A percentile compares a stretch with the other conserved stretches of the same genome.
phyloP scores from a whole-genome alignment of 2,329 filamentous ascomycete genomes.

The Fusarium sp. region DNA sequence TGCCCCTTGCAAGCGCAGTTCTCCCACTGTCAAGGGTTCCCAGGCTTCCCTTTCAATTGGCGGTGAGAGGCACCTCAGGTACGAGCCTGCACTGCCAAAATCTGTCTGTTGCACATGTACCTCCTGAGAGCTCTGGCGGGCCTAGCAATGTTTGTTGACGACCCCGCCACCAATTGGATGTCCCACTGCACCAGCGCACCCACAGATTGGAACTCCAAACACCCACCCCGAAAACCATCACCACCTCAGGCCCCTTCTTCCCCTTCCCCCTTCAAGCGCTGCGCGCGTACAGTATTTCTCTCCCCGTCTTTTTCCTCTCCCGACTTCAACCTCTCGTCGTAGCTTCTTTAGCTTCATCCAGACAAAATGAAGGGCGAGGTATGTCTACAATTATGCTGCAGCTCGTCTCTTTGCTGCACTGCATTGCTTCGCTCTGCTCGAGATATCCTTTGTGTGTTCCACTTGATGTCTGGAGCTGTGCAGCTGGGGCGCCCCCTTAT shows the following conservation, averaged over 20 bases:
- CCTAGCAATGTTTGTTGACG: constrained; percentile 29
- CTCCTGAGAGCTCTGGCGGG: constrained; percentile 4
- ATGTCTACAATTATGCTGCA: constrained; percentile 42
- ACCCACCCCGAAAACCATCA: constrained; percentile 49
- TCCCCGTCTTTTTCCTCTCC: constrained; percentile 33
- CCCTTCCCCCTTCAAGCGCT: constrained; percentile 46
- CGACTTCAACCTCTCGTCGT: constrained; percentile 33
- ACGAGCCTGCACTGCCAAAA: constrained; percentile 14
- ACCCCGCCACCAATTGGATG: constrained; percentile 43
- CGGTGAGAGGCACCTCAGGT: constrained; percentile 38
- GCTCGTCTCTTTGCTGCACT: neutral
- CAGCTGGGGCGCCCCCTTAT: constrained; percentile 7
- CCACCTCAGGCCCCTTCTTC: constrained; percentile 42
- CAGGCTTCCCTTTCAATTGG: constrained; percentile 41
- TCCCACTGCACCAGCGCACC: constrained; percentile 31
- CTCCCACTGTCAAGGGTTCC: constrained; percentile 29
- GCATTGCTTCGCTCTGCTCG: neutral
- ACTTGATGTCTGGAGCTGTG: constrained; percentile 31
- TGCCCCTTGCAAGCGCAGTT: constrained; percentile 38
- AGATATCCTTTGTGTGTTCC: constrained; percentile 28
- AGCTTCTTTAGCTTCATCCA: constrained; percentile 36
- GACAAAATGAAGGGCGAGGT: constrained; percentile 67
- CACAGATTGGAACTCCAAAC: constrained; percentile 45
- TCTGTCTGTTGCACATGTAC: constrained; percentile 21
- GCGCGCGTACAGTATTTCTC: constrained; percentile 46